phyloP scores from a whole-genome alignment of 495 filamentous ascomycete species.

The Jackrogersella multiformis region DNA sequence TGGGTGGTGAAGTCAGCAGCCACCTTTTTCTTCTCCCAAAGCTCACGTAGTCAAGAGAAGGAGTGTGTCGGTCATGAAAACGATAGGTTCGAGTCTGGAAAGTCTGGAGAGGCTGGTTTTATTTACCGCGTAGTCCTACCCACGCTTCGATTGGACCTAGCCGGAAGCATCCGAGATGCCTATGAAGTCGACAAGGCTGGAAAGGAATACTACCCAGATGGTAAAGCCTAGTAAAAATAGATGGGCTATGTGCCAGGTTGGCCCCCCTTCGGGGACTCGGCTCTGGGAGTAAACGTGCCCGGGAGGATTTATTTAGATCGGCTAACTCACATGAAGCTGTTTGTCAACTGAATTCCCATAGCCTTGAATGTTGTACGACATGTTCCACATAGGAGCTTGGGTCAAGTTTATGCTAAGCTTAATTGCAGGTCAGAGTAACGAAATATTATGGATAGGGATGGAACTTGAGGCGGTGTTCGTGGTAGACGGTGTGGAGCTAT shows the following conservation, averaged over 20 bases:
- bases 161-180: slow-evolving; percentile 9
- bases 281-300: neutral
- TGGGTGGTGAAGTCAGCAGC: slow-evolving; percentile 28
- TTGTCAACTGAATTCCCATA: slow-evolving; percentile 34
- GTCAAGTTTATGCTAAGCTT: slow-evolving; percentile 26
- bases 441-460: slow-evolving; percentile 14
- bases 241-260: slow-evolving; percentile 6
- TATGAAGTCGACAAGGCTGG: slow-evolving; percentile 15
- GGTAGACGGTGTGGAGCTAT: slow-evolving; percentile 23
- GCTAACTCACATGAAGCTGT: slow-evolving; percentile 40
- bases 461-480: slow-evolving; percentile 17
- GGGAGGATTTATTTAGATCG: slow-evolving; percentile 25
- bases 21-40: neutral
- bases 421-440: slow-evolving; percentile 13
- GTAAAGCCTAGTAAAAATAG: slow-evolving; percentile 27
- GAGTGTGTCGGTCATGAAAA: neutral
- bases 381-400: slow-evolving; percentile 39
- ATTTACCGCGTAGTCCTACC: slow-evolving; percentile 26
- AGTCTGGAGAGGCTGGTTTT: slow-evolving; percentile 27
- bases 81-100: slow-evolving; percentile 1
- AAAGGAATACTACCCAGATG: slow-evolving; percentile 4
- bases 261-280: slow-evolving; percentile 19
- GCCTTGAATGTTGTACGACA: slow-evolving; percentile 36
- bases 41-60: neutral
- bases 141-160: neutral